These are phyloP conservation scores for Cucurbita maxima DNA, from an alignment of 306 rosid genomes.

Conservation along the genomic window DNA sequence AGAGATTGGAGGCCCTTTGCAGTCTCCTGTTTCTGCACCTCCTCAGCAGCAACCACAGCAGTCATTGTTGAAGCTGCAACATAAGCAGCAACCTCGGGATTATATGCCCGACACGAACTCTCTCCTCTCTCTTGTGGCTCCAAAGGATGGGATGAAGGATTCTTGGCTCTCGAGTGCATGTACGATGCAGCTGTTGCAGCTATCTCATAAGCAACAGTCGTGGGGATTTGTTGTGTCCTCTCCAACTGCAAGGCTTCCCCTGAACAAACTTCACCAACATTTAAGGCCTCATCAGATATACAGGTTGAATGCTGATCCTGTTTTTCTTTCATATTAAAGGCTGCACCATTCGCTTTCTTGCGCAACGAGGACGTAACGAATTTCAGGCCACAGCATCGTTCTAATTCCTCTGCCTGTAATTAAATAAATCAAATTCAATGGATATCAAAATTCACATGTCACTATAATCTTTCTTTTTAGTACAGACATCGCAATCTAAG, in stretches of 20 bases:
- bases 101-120: constrained; percentile 23
- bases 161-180: constrained; percentile 42
- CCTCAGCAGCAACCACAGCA: constrained; percentile 73
- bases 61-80: constrained; percentile 91
- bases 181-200: constrained; percentile 88
- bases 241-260: constrained; percentile 14
- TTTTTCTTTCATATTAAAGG: constrained; percentile 21
- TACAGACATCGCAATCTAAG: background rate
- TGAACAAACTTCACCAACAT: constrained; percentile 12
- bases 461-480: no score
- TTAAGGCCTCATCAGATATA: constrained; percentile 21
- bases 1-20: constrained; percentile 71
- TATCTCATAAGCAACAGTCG: constrained; percentile 53
- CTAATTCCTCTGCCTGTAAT: constrained; percentile 60
- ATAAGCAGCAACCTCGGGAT: constrained; percentile 70
- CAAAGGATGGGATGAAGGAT: constrained; percentile 23
- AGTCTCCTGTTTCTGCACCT: constrained; percentile 60
- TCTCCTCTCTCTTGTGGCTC: constrained; percentile 29
- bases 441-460: background rate
- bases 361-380: constrained; percentile 63
- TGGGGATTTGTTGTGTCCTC: constrained; percentile 24
- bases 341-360: constrained; percentile 48
- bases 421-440: constrained; percentile 2
- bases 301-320: constrained; percentile 31
- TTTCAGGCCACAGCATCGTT: constrained; percentile 42